phyloP scores from a whole-genome alignment of 352 stramenopile species.

The Phytophthora citrophthora region DNA sequence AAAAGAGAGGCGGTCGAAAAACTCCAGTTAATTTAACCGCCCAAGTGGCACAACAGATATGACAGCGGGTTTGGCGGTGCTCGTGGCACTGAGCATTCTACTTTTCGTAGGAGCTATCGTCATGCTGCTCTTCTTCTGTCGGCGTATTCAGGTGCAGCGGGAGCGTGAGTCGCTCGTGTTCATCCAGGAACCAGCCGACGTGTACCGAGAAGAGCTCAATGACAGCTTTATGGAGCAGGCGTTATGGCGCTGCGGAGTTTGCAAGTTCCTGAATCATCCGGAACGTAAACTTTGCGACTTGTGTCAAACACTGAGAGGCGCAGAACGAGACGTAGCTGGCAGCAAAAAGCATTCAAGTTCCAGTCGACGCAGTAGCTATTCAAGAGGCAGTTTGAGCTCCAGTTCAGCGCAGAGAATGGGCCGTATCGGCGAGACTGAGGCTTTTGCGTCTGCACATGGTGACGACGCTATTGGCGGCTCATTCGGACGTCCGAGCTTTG shows the following conservation, averaged over 20 bases:
- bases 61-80: constrained; percentile 41
- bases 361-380: constrained; percentile 30
- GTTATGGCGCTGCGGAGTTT: constrained; percentile 88
- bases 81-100: constrained; percentile 50
- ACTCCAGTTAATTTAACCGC: too few relatives aligned
- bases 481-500: constrained; percentile 37
- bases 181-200: constrained; percentile 60
- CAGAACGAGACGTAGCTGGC: constrained; percentile 54
- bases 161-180: constrained; percentile 55
- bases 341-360: constrained; percentile 36
- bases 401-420: constrained; percentile 44
- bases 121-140: constrained; percentile 56
- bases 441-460: constrained; percentile 41
- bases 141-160: constrained; percentile 42
- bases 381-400: constrained; percentile 28
- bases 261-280: constrained; percentile 90
- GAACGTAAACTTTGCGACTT: constrained; percentile 84
- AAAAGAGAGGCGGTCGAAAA: too few relatives aligned
- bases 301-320: constrained; percentile 76
- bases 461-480: constrained; percentile 44
- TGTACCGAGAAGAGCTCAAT: constrained; percentile 86
- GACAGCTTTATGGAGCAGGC: constrained; percentile 83
- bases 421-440: constrained; percentile 52
- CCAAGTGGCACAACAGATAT: constrained; percentile 15
- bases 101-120: constrained; percentile 49